Conservation (phyloP, 371 early-diverging fungal genomes). For the Zopfochytrium polystomum region DNA sequence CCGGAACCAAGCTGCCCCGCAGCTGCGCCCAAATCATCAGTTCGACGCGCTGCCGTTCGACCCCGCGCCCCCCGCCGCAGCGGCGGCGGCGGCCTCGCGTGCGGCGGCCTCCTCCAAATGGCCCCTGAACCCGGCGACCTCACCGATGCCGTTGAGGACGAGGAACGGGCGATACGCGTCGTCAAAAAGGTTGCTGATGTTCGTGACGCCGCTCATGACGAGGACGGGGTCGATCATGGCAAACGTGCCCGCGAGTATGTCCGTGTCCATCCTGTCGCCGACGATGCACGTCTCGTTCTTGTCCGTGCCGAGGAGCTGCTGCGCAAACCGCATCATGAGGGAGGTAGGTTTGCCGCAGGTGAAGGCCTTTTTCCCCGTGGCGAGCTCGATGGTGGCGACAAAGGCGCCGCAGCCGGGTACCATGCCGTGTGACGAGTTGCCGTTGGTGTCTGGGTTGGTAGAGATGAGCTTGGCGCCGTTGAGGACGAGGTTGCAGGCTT, state of each 20-base stretch:
- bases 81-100: too few species aligned
- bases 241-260: constrained; percentile 39
- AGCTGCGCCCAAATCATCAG: too few species aligned
- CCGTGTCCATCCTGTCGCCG: constrained; percentile 72
- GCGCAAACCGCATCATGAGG: constrained; percentile 66
- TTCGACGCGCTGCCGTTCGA: too few species aligned
- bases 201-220: constrained; percentile 63
- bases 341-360: constrained; percentile 65
- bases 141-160: constrained; percentile 60
- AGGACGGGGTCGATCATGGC: constrained; percentile 63
- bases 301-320: constrained; percentile 48
- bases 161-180: constrained; percentile 63
- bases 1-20: too few species aligned
- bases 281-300: constrained; percentile 65
- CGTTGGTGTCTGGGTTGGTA: constrained; percentile 67
- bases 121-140: too few species aligned
- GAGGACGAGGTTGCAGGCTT: constrained; percentile 60
- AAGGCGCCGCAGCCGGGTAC: constrained; percentile 65
- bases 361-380: constrained; percentile 65
- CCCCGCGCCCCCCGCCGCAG: too few species aligned
- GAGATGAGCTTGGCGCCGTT: constrained; percentile 61
- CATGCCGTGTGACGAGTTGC: constrained; percentile 53
- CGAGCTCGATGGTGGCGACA: constrained; percentile 58
- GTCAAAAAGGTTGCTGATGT: constrained; percentile 47
- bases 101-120: too few species aligned